Evolutionary conservation across 805 yeast genomes (phyloP).

Genomic region (Saturnispora ahearnii): DNA sequence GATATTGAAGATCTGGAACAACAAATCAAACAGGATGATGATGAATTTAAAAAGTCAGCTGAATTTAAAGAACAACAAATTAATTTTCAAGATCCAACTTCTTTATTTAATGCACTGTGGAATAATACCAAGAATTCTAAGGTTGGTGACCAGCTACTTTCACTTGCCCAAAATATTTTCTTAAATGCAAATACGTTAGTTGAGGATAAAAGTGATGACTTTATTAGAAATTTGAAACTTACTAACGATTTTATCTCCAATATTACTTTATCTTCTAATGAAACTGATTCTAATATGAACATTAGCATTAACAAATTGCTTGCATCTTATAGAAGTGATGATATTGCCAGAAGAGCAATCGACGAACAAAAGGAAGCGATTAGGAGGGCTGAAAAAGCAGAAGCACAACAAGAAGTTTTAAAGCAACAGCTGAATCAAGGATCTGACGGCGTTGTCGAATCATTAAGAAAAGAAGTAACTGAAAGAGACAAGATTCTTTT

Average conservation of each 20-base stretch:
- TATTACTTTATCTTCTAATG: slow-evolving; percentile 42
- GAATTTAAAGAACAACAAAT: slow-evolving; percentile 35
- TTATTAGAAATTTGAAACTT: slow-evolving; percentile 44
- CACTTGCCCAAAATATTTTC: slow-evolving; percentile 59
- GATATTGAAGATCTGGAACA: slow-evolving; percentile 34
- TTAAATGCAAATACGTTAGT: slow-evolving; percentile 35
- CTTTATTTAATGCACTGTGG: slow-evolving; percentile 53
- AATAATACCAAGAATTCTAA: slow-evolving; percentile 46
- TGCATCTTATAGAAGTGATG: slow-evolving; percentile 74
- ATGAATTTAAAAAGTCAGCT: slow-evolving; percentile 30
- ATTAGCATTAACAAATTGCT: slow-evolving; percentile 67
- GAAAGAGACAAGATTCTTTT: slow-evolving; percentile 54
- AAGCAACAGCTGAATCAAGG: slow-evolving; percentile 40
- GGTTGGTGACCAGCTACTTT: slow-evolving; percentile 49
- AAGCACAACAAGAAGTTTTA: slow-evolving; percentile 32
- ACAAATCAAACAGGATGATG: slow-evolving; percentile 34
- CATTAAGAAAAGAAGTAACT: slow-evolving; percentile 48
- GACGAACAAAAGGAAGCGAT: slow-evolving; percentile 34
- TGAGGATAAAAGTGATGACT: slow-evolving; percentile 29
- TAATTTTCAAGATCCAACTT: slow-evolving; percentile 64
- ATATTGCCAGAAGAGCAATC: slow-evolving; percentile 67
- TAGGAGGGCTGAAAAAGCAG: slow-evolving; percentile 33
- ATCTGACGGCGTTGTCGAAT: slow-evolving; percentile 61
- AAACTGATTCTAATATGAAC: slow-evolving; percentile 59
- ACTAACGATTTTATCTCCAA: slow-evolving; percentile 48